A percentile compares a stretch with the other conserved stretches of the same genome.
Conservation (phyloP, 176 grass and related monocot genomes). For the Phoenix dactylifera region DNA sequence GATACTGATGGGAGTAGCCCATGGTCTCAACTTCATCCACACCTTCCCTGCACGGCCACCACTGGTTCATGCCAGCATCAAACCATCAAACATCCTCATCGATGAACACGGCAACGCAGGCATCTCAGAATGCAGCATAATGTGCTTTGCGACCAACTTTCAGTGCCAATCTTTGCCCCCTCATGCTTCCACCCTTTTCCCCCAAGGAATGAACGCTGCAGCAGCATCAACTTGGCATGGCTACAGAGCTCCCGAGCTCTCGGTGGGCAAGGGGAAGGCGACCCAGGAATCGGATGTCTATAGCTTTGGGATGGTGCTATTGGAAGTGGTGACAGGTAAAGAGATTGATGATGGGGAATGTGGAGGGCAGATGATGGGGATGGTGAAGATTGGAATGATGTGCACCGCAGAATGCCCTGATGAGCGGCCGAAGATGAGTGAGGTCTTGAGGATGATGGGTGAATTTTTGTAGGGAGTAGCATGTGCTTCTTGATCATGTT, state of each 20-base stretch:
- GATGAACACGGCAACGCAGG: conserved; percentile 56
- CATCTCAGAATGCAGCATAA: conserved; percentile 62
- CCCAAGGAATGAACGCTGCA: conserved; percentile 5
- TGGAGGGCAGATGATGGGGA: conserved; percentile 40
- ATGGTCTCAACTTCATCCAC: conserved; percentile 65
- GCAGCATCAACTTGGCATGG: conserved; percentile 23
- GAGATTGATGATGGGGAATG: conserved; percentile 15
- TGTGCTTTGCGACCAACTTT: conserved; percentile 41
- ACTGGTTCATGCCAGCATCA: conserved; percentile 63
- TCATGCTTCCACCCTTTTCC: conserved; percentile 24
- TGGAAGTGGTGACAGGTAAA: conserved; percentile 41
- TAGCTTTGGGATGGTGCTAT: conserved; percentile 26
- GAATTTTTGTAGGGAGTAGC: conserved; percentile 37
- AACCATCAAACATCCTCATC: conserved; percentile 71
- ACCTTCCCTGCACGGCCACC: conserved; percentile 34
- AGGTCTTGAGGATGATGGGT: conserved; percentile 50
- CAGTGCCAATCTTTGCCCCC: conserved; percentile 14
- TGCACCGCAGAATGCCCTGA: conserved; percentile 53
- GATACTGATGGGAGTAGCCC: conserved; percentile 37
- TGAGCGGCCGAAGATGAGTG: conserved; percentile 46
- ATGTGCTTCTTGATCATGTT: too few relatives aligned
- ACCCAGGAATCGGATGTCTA: conserved; percentile 54
- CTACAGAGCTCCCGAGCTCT: conserved; percentile 57
- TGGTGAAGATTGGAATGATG: conserved; percentile 62
- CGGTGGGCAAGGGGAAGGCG: conserved; percentile 12